A percentile compares a stretch with the other conserved stretches of the same genome.
These are phyloP conservation scores for Phellopilus nigrolimitatus DNA, from an alignment of 1,284 basidiomycete species.

Conservation along the genomic window DNA sequence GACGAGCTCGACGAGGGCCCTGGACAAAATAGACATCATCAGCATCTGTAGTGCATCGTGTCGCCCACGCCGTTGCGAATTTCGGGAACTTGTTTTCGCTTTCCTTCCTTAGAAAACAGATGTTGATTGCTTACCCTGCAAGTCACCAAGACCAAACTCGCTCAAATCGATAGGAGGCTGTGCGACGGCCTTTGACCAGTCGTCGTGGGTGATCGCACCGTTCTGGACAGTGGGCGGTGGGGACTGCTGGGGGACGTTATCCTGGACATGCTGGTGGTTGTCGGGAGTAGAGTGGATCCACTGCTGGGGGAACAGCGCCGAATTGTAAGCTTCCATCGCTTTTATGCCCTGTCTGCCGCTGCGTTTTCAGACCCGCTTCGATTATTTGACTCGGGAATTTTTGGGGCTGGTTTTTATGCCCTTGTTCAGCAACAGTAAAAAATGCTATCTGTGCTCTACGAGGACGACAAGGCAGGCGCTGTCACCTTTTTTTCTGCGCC, in stretches of 20 bases:
- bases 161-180: constrained; percentile 36
- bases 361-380: background rate
- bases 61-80: background rate
- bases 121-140: constrained; percentile 31
- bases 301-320: background rate
- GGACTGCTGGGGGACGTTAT: background rate
- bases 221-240: background rate
- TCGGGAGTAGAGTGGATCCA: background rate
- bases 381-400: constrained; percentile 1
- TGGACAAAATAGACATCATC: background rate
- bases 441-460: too few relatives aligned
- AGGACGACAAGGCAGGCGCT: too few relatives aligned
- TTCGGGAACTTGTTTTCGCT: constrained; percentile 1
- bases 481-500: too few relatives aligned
- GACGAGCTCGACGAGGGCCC: constrained; percentile 13
- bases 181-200: constrained; percentile 2
- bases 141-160: constrained; percentile 38
- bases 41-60: constrained; percentile 2
- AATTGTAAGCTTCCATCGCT: constrained; percentile 5
- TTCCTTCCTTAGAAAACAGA: constrained; percentile 1
- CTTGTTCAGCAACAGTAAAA: too few relatives aligned
- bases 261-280: background rate
- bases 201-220: background rate
- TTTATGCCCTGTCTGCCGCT: background rate
- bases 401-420: constrained; percentile 2